Evolutionary conservation across 2,329 filamentous ascomycete genomes (phyloP).

Genomic region (Penicillium olsonii): DNA sequence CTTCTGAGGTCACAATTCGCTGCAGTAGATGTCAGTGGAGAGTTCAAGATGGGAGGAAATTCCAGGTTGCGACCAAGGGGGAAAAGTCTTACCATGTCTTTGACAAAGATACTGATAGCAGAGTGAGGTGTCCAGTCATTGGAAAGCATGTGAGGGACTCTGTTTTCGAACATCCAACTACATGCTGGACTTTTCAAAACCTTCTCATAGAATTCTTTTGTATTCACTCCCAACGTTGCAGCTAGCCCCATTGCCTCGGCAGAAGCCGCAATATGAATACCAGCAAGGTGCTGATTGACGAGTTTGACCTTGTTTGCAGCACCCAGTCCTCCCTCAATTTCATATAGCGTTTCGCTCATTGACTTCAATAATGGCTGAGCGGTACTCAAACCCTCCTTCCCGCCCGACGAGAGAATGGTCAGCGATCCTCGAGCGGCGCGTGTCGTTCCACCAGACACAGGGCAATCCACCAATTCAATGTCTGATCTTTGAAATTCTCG

Average conservation of each 20-base stretch:
- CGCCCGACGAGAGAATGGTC: conserved; percentile 40
- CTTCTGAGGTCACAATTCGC: conserved; percentile 14
- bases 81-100: conserved; percentile 26
- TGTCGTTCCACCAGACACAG: conserved; percentile 42
- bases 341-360: conserved; percentile 46
- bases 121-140: conserved; percentile 49
- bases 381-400: conserved; percentile 21
- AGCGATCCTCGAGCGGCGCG: conserved; percentile 40
- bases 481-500: conserved; percentile 22
- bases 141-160: conserved; percentile 55
- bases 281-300: conserved; percentile 60
- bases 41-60: not conserved
- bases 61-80: not conserved
- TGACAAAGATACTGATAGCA: conserved; percentile 39
- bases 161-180: conserved; percentile 60
- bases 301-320: conserved; percentile 60
- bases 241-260: conserved; percentile 59
- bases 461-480: conserved; percentile 37
- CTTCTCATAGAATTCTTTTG: conserved; percentile 23
- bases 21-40: not conserved
- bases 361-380: conserved; percentile 30
- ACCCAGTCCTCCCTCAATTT: conserved; percentile 54
- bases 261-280: conserved; percentile 57
- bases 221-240: conserved; percentile 55
- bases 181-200: conserved; percentile 33